phyloP scores from a whole-genome alignment of 1,284 basidiomycete genomes.

The Earliella scabrosa region DNA sequence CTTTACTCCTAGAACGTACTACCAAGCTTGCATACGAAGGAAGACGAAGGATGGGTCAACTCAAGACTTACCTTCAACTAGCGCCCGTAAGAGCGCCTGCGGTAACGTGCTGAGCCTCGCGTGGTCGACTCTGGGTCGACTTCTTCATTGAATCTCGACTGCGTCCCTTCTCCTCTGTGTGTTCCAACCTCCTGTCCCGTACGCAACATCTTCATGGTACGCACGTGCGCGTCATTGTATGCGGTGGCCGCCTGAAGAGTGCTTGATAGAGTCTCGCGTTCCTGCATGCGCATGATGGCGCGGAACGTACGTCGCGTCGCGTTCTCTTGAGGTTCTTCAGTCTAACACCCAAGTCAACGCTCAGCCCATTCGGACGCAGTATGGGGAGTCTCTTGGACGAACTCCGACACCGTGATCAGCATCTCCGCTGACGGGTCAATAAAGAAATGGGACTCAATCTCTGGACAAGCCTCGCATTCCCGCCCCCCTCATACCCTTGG shows the following conservation, averaged over 20 bases:
- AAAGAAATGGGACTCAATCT: slow-evolving; percentile 68
- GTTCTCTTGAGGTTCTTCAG: slow-evolving; percentile 5
- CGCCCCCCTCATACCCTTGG: slow-evolving; percentile 77
- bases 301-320: slow-evolving; percentile 62
- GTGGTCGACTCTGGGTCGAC: too few relatives aligned
- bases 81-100: too few relatives aligned
- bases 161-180: too few relatives aligned
- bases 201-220: background rate
- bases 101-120: too few relatives aligned
- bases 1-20: too few relatives aligned
- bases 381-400: slow-evolving; percentile 81
- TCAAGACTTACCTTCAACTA: too few relatives aligned
- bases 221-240: background rate
- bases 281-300: slow-evolving; percentile 68
- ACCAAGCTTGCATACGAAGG: too few relatives aligned
- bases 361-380: slow-evolving; percentile 83
- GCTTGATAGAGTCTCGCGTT: slow-evolving; percentile 69
- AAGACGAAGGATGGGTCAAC: too few relatives aligned
- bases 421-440: slow-evolving; percentile 77
- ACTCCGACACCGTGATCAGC: slow-evolving; percentile 64
- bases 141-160: too few relatives aligned
- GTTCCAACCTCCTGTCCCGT: too few relatives aligned
- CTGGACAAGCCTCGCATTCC: slow-evolving; percentile 66
- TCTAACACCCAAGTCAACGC: slow-evolving; percentile 14
- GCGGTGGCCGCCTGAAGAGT: slow-evolving; percentile 4